These are phyloP conservation scores for Globisporangium cederbergense DNA, from an alignment of 352 stramenopile genomes.

Conservation along the genomic window DNA sequence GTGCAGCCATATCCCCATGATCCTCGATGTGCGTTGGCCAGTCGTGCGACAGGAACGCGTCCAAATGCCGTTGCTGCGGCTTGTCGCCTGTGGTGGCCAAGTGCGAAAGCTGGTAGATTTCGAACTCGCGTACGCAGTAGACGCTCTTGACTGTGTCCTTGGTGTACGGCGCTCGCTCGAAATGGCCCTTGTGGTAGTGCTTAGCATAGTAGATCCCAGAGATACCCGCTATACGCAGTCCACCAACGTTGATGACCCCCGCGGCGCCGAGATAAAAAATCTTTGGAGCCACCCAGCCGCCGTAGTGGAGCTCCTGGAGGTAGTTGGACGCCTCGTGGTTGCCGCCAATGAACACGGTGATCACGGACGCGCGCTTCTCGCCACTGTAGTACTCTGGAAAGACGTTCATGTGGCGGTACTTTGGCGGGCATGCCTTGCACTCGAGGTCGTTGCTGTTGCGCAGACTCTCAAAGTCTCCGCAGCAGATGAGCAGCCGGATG, in stretches of 20 bases:
- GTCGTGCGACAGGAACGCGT: constrained; percentile 93
- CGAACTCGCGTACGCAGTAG: constrained; percentile 87
- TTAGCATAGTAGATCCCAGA: constrained; percentile 91
- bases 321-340: constrained; percentile 96
- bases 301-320: constrained; percentile 92
- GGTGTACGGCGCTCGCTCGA: constrained; percentile 39
- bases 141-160: constrained; percentile 65
- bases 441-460: constrained; percentile 88
- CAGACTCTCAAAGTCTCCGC: constrained; percentile 94
- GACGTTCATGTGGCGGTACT: constrained; percentile 77
- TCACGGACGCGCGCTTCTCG: constrained; percentile 73
- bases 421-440: constrained; percentile 85
- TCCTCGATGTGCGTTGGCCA: constrained; percentile 90
- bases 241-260: constrained; percentile 75
- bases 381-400: constrained; percentile 94
- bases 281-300: constrained; percentile 93
- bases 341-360: constrained; percentile 94
- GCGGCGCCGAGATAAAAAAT: constrained; percentile 95
- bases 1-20: constrained; percentile 65
- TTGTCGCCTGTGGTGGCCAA: constrained; percentile 1
- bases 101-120: constrained; percentile 79
- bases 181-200: constrained; percentile 74
- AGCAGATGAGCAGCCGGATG: constrained; percentile 91
- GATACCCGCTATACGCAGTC: constrained; percentile 89
- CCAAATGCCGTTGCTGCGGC: constrained; percentile 30